A percentile compares a stretch with the other conserved stretches of the same genome.
Conservation (phyloP, 192 early-diverging fungal species). For the Geranomyces variabilis region DNA sequence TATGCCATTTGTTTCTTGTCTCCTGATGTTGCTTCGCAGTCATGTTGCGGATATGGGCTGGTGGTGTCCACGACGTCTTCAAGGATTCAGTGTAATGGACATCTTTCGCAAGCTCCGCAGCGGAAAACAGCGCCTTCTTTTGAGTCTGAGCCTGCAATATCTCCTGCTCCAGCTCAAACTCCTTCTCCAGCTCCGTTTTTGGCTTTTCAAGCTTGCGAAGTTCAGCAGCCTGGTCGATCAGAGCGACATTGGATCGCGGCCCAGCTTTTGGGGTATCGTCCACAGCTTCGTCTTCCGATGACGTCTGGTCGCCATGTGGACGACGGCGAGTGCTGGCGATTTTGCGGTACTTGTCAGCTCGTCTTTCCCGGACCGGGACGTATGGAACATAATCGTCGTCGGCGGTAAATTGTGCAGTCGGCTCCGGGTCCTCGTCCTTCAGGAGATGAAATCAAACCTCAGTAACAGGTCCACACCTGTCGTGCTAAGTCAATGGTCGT, state of each 20-base stretch:
- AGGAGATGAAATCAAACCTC: too few species aligned
- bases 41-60: conserved; percentile 68
- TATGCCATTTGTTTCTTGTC: conserved; percentile 84
- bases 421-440: neutral
- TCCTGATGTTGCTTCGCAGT: conserved; percentile 52
- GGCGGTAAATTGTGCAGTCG: neutral
- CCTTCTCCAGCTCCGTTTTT: conserved; percentile 80
- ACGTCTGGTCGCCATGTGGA: conserved; percentile 33
- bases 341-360: conserved; percentile 51
- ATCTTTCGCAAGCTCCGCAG: conserved; percentile 83
- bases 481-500: too few species aligned
- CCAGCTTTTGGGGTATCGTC: conserved; percentile 44
- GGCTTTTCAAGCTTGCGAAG: conserved; percentile 65
- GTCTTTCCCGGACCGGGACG: conserved; percentile 70
- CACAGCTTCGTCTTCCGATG: conserved; percentile 3
- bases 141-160: conserved; percentile 82
- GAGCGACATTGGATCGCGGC: conserved; percentile 65
- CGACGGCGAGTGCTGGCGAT: conserved; percentile 30
- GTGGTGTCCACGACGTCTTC: conserved; percentile 83
- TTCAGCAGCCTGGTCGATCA: conserved; percentile 86
- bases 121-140: conserved; percentile 79
- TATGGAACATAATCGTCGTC: conserved; percentile 76
- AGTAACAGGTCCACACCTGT: too few species aligned
- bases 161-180: conserved; percentile 79
- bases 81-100: conserved; percentile 86